Base-by-base conservation (phyloP, 768 basidiomycete genomes). In the Leccinum variicolor region DNA sequence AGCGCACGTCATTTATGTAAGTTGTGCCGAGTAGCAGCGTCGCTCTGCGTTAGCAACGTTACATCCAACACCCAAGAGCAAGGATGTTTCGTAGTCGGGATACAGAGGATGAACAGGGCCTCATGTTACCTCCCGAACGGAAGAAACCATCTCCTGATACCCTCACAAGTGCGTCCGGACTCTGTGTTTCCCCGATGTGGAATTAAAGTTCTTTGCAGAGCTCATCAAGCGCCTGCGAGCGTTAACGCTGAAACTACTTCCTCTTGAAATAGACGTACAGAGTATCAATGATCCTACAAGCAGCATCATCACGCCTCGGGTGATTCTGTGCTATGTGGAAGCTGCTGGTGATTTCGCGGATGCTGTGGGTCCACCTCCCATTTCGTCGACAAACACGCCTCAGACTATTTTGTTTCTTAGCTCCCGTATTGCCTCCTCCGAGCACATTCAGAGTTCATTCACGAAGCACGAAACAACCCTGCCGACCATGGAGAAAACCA, bases 321-420 rank as follows among this genome's bases (percentile, higher is more conserved):
- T 96, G 47, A 82, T 98, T 57, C 76, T 77, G 41, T 84, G 93
- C 1, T 98, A 87, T 66, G 80, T 78, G 26, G 82, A 81, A 51
- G 88, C 92, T 23, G 94, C 90, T 8, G 95, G 95, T 6, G 93
- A 96, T 73, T 94, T 94, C 68, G 71, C 77, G 17, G 90, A 94
- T 67, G 90, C 91, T 25, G 92, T 94, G 66, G 62, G 86, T 69
- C 4, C 17, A 43, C 51, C 50, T 55, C 29, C 46, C 15, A 15
- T 11, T 19, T 57, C 53, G 56, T 36, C 39, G 25, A 19, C 14
- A 28, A 50, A 33, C 41, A 23, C 26, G 53, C 36, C 14, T 47
- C 4, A 26, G 3, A 26, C 60, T 54, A 26, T 45, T 28, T 15
- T 43, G n/a, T 33, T 53, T 52, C 46, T 45, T 49, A 92, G 90